A percentile compares a stretch with the other conserved stretches of the same genome.
Evolutionary conservation across 2,329 filamentous ascomycete genomes (phyloP).

Genomic region (Knufia fluminis): DNA sequence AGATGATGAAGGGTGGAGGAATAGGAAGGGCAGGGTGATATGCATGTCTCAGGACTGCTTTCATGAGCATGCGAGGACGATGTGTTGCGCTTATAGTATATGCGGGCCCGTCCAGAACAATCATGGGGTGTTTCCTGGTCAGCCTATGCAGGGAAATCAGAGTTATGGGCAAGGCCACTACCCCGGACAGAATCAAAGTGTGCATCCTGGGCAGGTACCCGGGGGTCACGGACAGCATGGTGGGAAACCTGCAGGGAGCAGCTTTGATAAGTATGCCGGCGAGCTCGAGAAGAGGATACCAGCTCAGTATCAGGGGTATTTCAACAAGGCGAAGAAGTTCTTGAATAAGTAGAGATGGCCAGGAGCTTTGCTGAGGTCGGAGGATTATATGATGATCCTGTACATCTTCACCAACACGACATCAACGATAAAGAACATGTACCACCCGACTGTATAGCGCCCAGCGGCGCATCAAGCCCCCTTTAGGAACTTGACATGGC

Average conservation of each 20-base stretch:
- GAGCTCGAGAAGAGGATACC: constrained; percentile 10
- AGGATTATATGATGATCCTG: too few relatives aligned
- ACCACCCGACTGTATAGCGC: too few relatives aligned
- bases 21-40: constrained; percentile 20
- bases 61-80: constrained; percentile 9
- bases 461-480: too few relatives aligned
- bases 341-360: constrained; percentile 7
- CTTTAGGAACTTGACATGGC: too few relatives aligned
- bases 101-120: neutral
- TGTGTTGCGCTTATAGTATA: constrained; percentile 17
- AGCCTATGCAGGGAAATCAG: neutral
- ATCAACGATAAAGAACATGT: too few relatives aligned
- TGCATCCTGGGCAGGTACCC: neutral
- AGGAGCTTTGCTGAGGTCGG: too few relatives aligned
- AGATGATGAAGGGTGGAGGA: constrained; percentile 18
- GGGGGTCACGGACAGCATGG: neutral
- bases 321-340: constrained; percentile 6
- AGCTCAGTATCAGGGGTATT: constrained; percentile 6
- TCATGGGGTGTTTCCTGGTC: neutral
- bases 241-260: neutral
- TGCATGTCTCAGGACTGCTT: constrained; percentile 13
- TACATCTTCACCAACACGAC: too few relatives aligned
- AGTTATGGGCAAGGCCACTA: neutral
- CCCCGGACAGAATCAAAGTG: neutral
- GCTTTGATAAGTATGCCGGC: constrained; percentile 5